Conservation (phyloP, 2,329 filamentous ascomycete genomes). For the Dendrostoma leiphaemia region DNA sequence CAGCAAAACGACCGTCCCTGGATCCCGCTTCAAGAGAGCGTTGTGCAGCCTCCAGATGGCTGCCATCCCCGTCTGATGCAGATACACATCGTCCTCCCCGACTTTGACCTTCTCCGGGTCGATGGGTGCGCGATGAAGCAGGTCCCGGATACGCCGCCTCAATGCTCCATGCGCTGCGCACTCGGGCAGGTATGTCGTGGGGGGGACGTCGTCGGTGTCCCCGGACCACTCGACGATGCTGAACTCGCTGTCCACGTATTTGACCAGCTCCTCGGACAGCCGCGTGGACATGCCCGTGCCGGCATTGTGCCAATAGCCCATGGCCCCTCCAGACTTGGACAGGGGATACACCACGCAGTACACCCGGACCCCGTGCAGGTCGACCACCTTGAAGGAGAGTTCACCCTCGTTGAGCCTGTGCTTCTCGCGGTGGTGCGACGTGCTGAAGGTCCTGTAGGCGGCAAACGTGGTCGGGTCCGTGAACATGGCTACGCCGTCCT, state of each 20-base stretch:
- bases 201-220: conserved; percentile 22
- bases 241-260: conserved; percentile 30
- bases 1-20: conserved; percentile 39
- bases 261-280: conserved; percentile 41
- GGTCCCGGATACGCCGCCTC: conserved; percentile 37
- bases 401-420: conserved; percentile 32
- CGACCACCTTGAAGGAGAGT: conserved; percentile 38
- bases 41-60: conserved; percentile 44
- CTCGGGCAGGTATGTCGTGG: conserved; percentile 39
- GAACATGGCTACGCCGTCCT: conserved; percentile 28
- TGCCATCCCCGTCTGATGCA: conserved; percentile 56
- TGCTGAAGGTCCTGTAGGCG: conserved; percentile 28
- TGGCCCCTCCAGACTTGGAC: conserved; percentile 32
- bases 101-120: conserved; percentile 26
- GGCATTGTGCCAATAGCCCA: conserved; percentile 44
- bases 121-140: conserved; percentile 40
- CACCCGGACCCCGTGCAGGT: conserved; percentile 39
- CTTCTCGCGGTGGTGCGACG: conserved; percentile 34
- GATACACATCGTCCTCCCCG: conserved; percentile 43
- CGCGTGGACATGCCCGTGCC: conserved; percentile 47
- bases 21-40: conserved; percentile 33
- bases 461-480: conserved; percentile 27
- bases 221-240: conserved; percentile 31
- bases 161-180: conserved; percentile 35
- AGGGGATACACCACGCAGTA: conserved; percentile 42